These are phyloP conservation scores for Boechera retrofracta DNA, from an alignment of 345 rosid species.

Conservation along the genomic window DNA sequence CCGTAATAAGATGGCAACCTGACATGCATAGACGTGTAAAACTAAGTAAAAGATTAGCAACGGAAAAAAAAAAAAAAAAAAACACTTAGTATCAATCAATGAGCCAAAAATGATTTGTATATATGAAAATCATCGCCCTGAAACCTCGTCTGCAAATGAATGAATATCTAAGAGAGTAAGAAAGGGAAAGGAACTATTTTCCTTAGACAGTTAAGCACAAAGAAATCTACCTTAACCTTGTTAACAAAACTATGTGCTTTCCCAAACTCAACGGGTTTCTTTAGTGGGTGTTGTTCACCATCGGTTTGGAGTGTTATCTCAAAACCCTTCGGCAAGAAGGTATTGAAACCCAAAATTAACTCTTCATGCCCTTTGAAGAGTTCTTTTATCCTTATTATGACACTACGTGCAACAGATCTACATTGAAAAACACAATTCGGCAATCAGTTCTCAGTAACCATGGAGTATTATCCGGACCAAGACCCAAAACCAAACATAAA, in stretches of 20 bases:
- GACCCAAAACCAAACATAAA: constrained; percentile 1
- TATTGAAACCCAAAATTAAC: constrained; percentile 77
- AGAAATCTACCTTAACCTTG: constrained; percentile 66
- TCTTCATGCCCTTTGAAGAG: constrained; percentile 76
- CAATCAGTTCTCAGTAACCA: neutral
- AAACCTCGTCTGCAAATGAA: constrained; percentile 67
- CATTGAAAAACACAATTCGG: constrained; percentile 23
- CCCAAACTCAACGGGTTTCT: constrained; percentile 68
- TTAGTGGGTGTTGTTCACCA: constrained; percentile 62
- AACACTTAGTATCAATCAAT: neutral
- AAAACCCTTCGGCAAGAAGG: constrained; percentile 82
- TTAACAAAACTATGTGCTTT: constrained; percentile 79
- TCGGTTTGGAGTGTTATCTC: constrained; percentile 69
- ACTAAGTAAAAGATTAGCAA: neutral
- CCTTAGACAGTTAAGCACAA: constrained; percentile 4
- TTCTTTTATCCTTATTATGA: constrained; percentile 69
- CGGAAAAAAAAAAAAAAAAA: neutral
- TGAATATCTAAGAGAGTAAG: constrained; percentile 5
- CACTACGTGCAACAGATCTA: constrained; percentile 72
- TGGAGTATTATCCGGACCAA: neutral
- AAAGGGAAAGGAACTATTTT: neutral
- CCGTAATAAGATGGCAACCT: constrained; percentile 74
- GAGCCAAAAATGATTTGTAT: constrained; percentile 69
- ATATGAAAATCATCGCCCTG: constrained; percentile 69
- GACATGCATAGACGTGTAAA: constrained; percentile 15